Base-by-base conservation (phyloP, 2,329 filamentous ascomycete species). In the Diaporthe vexans region DNA sequence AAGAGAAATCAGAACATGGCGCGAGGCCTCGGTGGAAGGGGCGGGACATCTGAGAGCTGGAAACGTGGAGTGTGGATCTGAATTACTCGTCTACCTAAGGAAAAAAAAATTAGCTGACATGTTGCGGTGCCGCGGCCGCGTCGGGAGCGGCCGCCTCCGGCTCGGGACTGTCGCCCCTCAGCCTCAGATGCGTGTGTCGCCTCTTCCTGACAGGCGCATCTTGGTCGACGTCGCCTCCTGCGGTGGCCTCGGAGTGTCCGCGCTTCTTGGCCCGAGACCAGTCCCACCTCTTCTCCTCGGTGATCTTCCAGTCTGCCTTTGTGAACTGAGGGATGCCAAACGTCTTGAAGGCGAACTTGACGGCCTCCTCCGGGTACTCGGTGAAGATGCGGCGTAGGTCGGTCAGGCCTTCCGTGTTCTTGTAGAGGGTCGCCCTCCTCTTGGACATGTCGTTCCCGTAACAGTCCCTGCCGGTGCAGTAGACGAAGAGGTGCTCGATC, bases 251-350 rank as follows among this genome's bases (percentile, higher is more conserved):
- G 10, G 33, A 21, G 29, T 17, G 56, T 19, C 29, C 19, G 33
- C 33, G 33, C 56, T 17, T 58, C 33, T 37, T 37, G 35, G 9
- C 35, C 29, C 29, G 29, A 29, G 29, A 29, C 29, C 29, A 29
- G 29, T 29, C 29, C 29, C 29, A 29, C 29, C 29, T 29, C 29
- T 29, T 29, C 29, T 29, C 29, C 35, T 37, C 35, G 35, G 3
- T 43, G 11, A 26, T 17, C n/a, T 59, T 8, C 57, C 57, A 59
- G 57, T 15, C 43, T 3, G 35, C 35, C 57, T 19, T 59, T n/a
- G 57, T 59, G 57, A 59, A 59, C 35, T 59, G 57, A 35, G 57
- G 57, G 57, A 59, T 59, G 6, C 57, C 57, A 37, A 59, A 59
- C 2, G 35, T 40, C 57, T 59, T 40, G 57, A 59, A 17, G 57